A percentile compares a stretch with the other conserved stretches of the same genome.
Evolutionary conservation across 345 rosid genomes (phyloP).

Genomic region (Lepidium didymum): DNA sequence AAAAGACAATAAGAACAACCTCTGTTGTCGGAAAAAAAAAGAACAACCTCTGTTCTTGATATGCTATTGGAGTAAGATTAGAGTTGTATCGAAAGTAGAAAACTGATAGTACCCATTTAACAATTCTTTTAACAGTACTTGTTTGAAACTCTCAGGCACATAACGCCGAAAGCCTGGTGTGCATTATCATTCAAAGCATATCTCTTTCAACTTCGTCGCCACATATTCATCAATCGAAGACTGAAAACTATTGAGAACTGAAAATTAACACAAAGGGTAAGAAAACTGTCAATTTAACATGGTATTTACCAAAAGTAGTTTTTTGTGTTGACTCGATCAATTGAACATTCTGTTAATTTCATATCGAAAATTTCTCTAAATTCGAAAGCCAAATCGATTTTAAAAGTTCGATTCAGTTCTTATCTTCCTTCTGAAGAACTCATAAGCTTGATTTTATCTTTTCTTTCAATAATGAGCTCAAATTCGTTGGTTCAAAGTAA

Average conservation of each 20-base stretch:
- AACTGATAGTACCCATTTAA: conserved; percentile 1
- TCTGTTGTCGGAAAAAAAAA: conserved; percentile 10
- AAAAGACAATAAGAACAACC: neutral
- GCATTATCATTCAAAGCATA: conserved; percentile 36
- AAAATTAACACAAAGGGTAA: neutral
- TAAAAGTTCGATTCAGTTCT: no score
- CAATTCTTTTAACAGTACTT: neutral
- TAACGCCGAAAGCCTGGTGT: conserved; percentile 40
- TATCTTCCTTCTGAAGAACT: no score
- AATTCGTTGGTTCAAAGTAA: no score
- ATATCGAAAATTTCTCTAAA: no score
- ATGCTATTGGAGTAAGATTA: neutral
- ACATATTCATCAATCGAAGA: conserved; percentile 76
- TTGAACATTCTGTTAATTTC: no score
- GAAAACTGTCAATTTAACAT: no score
- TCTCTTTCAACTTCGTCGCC: conserved; percentile 44
- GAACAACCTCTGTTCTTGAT: conserved; percentile 15
- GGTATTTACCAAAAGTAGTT: no score
- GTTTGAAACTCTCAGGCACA: conserved; percentile 13
- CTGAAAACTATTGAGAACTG: conserved; percentile 30
- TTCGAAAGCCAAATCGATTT: no score
- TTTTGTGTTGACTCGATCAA: no score
- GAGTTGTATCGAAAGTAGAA: neutral
- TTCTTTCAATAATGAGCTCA: no score
- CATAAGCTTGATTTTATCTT: no score